These are phyloP conservation scores for Lonicera japonica DNA, from an alignment of 129 eudicot genomes.

Conservation along the genomic window DNA sequence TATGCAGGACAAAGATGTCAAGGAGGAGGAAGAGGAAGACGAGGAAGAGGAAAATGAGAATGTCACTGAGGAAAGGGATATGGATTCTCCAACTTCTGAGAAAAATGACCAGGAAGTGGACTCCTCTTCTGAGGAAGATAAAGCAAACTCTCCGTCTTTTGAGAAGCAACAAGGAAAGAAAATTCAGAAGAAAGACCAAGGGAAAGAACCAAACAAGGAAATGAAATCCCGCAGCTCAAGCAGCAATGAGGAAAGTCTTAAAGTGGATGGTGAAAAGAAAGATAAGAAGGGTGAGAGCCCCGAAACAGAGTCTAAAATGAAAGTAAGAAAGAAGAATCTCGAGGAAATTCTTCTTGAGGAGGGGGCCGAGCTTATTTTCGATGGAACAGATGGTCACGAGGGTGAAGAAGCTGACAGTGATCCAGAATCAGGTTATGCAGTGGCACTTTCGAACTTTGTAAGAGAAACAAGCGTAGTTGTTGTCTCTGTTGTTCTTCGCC, in stretches of 20 bases:
- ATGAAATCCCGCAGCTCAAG: slow-evolving; percentile 1
- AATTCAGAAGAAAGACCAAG: slow-evolving; percentile 15
- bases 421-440: slow-evolving; percentile 32
- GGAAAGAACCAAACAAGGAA: slow-evolving; percentile 10
- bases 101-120: neutral
- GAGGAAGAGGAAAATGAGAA: slow-evolving; percentile 27
- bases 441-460: slow-evolving; percentile 37
- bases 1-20: no score
- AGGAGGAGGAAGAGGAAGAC: slow-evolving; percentile 24
- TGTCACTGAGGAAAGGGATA: no score
- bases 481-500: slow-evolving; percentile 42
- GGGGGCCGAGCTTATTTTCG: slow-evolving; percentile 32
- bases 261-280: slow-evolving; percentile 10
- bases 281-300: slow-evolving; percentile 12
- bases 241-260: neutral
- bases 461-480: slow-evolving; percentile 40
- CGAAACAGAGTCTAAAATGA: slow-evolving; percentile 12
- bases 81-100: no score
- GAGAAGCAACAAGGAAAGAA: slow-evolving; percentile 11
- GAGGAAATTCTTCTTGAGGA: slow-evolving; percentile 19
- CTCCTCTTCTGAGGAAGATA: slow-evolving; percentile 17
- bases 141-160: slow-evolving; percentile 10
- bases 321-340: slow-evolving; percentile 7
- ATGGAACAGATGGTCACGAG: slow-evolving; percentile 42
- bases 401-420: slow-evolving; percentile 16